Evolutionary conservation across 139 green algal species (phyloP).

Genomic region (Trebouxia sp.): DNA sequence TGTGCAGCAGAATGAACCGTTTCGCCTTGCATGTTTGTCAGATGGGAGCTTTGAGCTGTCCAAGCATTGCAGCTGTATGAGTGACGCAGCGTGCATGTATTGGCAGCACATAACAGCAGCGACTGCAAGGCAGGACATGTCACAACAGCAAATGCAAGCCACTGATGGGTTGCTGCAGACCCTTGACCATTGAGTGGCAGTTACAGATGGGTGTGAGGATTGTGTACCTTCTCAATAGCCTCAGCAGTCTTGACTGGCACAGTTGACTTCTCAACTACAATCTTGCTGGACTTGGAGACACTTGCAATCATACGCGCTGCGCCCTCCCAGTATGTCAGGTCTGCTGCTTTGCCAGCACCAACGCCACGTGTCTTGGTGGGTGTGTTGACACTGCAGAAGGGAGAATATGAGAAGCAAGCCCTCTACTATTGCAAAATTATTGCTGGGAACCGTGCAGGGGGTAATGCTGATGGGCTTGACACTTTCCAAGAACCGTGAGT

Average conservation of each 20-base stretch:
- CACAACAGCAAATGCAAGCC: background rate
- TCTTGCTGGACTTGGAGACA: conserved; percentile 86
- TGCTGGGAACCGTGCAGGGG: too few relatives aligned
- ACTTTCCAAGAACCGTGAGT: too few relatives aligned
- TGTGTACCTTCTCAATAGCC: conserved; percentile 93
- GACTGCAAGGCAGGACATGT: background rate
- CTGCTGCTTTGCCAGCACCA: conserved; percentile 94
- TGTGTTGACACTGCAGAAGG: conserved; percentile 89
- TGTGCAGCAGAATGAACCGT: conserved; percentile 31
- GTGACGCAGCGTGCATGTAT: background rate
- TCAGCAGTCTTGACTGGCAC: conserved; percentile 99
- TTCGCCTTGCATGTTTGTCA: background rate
- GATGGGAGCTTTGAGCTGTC: background rate
- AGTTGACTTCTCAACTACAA: conserved; percentile 99
- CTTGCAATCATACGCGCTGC: conserved; percentile 93
- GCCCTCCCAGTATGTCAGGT: conserved; percentile 99
- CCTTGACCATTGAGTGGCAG: background rate
- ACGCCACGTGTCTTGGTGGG: conserved; percentile 97
- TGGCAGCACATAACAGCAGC: too few relatives aligned
- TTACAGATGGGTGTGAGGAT: background rate
- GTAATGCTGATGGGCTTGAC: too few relatives aligned
- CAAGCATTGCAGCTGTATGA: background rate
- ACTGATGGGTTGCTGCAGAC: background rate
- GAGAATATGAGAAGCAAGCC: background rate
- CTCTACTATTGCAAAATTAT: too few relatives aligned